phyloP scores from a whole-genome alignment of 805 yeast species.

The Myxozyma geophila region DNA sequence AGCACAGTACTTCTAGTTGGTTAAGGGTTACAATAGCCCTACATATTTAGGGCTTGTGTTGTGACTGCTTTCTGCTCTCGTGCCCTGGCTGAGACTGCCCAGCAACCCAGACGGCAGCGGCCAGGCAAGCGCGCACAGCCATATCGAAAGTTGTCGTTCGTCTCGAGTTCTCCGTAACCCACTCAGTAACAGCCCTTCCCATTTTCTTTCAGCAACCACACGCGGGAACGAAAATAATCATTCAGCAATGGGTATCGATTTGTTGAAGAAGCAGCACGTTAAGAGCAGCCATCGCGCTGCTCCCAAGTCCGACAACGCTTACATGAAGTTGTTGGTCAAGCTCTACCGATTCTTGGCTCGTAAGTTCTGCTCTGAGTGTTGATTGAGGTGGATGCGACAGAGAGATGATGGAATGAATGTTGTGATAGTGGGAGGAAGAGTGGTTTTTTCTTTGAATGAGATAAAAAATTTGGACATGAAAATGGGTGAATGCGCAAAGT shows the following conservation, averaged over 20 bases:
- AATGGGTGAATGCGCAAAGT: too few relatives aligned
- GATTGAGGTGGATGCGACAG: neutral
- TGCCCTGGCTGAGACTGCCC: slow-evolving; percentile 7
- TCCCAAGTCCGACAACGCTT: slow-evolving; percentile 99
- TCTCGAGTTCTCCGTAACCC: neutral
- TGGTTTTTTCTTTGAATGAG: too few relatives aligned
- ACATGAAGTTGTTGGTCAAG: slow-evolving; percentile 97
- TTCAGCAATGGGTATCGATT: slow-evolving; percentile 57
- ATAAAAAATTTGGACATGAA: too few relatives aligned
- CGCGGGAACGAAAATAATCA: neutral
- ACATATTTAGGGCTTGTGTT: slow-evolving; percentile 8
- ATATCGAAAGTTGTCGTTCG: slow-evolving; percentile 4
- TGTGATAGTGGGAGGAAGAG: neutral
- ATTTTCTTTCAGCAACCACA: slow-evolving; percentile 8
- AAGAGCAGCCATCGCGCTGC: slow-evolving; percentile 97
- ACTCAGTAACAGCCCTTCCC: neutral
- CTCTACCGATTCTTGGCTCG: slow-evolving; percentile 99
- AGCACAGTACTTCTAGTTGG: neutral
- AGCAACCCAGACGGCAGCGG: neutral
- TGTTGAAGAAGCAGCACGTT: slow-evolving; percentile 93
- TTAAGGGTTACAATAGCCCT: neutral
- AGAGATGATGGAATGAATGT: neutral
- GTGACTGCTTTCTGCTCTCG: slow-evolving; percentile 14
- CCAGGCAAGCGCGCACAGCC: neutral
- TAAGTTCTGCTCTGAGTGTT: slow-evolving; percentile 52